Base-by-base conservation (phyloP, 441 rosid genomes). In the Mallotus repandus region DNA sequence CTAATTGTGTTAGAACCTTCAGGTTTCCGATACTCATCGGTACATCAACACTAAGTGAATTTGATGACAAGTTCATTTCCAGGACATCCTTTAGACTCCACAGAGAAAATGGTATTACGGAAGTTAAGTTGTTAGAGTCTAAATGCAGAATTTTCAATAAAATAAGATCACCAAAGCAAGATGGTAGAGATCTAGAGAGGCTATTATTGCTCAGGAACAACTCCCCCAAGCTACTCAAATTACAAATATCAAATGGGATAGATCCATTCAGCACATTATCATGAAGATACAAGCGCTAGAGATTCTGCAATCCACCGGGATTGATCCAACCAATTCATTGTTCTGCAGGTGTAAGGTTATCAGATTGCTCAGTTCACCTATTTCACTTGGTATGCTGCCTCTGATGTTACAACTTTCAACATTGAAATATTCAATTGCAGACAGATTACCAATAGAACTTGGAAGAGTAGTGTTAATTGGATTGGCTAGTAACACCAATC, bases 41-140 rank as follows among this genome's bases (percentile, higher is more conserved):
- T 7, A 78, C 29, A 7, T 45, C 18, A 0, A 71, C 74, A 8
- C 16, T 49, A 0, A 78, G 25, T 19, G 8, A 63, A 69, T 78
- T 78, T 16, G 74, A 68, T 3, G 80, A 69, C 13, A 73, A 50
- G 18, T 69, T 48, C 9, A 78, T 0, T 7, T 0, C 1, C 56
- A 75, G 50, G 10, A 79, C n/a, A 32, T 71, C 57, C n/a, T 11
- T 35, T 0, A 74, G 74, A 52, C 4, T 66, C 83, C 80, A 80
- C 2, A 80, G 7, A 0, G 50, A 61, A 0, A 57, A 63, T 2
- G 78, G 83, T 49, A 80, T 56, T 8, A n/a, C 19, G 25, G 76
- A 74, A 43, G 49, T 61, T 4, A 80, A 54, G 1, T 29, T 22
- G 32, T 74, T 80, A 2, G 64, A 63, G 3, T n/a, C 22, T 0